Percentiles rank a stretch among this genome's conserved stretches.
phyloP scores from a whole-genome alignment of 177 flowering plant species.

The Vitis hybrid region DNA sequence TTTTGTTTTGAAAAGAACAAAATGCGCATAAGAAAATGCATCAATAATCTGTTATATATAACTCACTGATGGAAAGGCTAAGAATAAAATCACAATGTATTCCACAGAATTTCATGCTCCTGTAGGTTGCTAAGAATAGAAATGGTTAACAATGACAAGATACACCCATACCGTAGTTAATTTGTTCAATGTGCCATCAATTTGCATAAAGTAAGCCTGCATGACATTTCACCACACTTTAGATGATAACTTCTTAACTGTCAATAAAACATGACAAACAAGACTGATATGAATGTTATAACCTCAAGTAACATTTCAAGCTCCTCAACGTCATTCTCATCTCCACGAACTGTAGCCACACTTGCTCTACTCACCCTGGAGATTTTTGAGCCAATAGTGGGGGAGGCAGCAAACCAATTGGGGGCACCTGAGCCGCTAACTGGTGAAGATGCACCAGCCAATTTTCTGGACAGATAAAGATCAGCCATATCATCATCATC shows the following conservation, averaged over 20 bases:
- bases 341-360: constrained; percentile 71
- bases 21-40: too few species aligned
- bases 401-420: constrained; percentile 81
- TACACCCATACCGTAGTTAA: constrained; percentile 69
- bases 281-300: not conserved
- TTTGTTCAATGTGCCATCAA: constrained; percentile 93
- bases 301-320: constrained; percentile 99
- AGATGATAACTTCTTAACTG: not conserved
- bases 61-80: too few species aligned
- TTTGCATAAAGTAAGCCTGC: constrained; percentile 98
- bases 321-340: constrained; percentile 96
- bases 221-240: constrained; percentile 12
- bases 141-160: not conserved
- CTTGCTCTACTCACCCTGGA: constrained; percentile 94
- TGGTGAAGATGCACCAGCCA: constrained; percentile 71
- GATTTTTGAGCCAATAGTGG: constrained; percentile 79
- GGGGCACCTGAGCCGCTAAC: constrained; percentile 74
- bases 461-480: constrained; percentile 85
- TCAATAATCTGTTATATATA: too few species aligned
- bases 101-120: too few species aligned
- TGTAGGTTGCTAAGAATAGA: not conserved
- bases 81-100: too few species aligned
- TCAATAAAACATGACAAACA: constrained; percentile 2
- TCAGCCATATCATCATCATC: constrained; percentile 99
- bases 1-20: too few species aligned